These are phyloP conservation scores for Diaporthe caulivora DNA, from an alignment of 2,329 filamentous ascomycete genomes.

Conservation along the genomic window DNA sequence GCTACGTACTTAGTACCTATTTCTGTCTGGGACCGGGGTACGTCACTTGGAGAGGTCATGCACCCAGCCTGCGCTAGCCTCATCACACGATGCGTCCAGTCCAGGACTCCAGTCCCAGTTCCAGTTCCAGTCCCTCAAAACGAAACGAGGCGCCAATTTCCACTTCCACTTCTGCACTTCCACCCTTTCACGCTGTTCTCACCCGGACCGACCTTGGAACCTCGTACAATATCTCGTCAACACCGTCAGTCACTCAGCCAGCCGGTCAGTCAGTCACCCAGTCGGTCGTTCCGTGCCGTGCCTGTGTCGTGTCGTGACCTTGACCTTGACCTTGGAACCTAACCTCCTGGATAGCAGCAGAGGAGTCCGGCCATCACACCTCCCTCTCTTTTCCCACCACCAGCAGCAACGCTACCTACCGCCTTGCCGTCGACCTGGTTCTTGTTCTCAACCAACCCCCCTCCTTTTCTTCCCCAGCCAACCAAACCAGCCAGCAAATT, in stretches of 20 bases:
- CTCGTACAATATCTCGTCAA: conserved; percentile 28
- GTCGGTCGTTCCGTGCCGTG: conserved; percentile 32
- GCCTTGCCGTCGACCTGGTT: conserved; percentile 25
- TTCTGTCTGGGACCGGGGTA: conserved; percentile 33
- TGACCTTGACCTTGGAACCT: conserved; percentile 22
- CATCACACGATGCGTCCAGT: conserved; percentile 36
- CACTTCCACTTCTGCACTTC: conserved; percentile 24
- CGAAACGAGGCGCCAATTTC: conserved; percentile 40
- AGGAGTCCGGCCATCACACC: conserved; percentile 16
- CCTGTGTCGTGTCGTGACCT: conserved; percentile 27
- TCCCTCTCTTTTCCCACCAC: conserved; percentile 28
- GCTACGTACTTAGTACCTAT: conserved; percentile 31
- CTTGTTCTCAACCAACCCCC: not conserved
- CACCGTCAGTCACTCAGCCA: conserved; percentile 21
- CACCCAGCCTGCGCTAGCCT: conserved; percentile 36
- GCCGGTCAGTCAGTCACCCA: conserved; percentile 18
- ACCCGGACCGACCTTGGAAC: conserved; percentile 22
- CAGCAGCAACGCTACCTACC: not conserved
- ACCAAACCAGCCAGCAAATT: not conserved
- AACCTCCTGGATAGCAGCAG: conserved; percentile 16
- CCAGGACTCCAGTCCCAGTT: conserved; percentile 22
- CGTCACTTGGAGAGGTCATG: conserved; percentile 35
- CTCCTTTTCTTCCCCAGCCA: conserved; percentile 3
- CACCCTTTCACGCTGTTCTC: conserved; percentile 30
- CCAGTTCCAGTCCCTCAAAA: conserved; percentile 37